Evolutionary conservation across 2,329 filamentous ascomycete genomes (phyloP).

Genomic region (Colletotrichum sp.): DNA sequence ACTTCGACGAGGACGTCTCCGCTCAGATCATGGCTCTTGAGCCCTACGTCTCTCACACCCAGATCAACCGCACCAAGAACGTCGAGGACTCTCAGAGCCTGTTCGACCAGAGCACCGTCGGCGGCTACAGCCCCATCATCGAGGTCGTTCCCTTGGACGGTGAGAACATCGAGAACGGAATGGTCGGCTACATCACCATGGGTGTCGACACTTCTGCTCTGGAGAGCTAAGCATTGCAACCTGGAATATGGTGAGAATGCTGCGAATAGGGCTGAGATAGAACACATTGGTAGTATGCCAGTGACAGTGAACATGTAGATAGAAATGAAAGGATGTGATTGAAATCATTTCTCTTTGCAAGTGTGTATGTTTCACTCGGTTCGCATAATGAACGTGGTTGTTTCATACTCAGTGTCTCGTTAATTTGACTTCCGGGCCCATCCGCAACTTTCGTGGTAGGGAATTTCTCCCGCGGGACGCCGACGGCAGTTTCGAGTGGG

Average conservation of each 20-base stretch:
- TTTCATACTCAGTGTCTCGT: not conserved
- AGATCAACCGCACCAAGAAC: conserved; percentile 10
- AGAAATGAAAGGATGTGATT: not conserved
- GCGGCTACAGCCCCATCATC: conserved; percentile 1
- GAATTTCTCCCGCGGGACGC: not conserved
- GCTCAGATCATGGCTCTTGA: conserved; percentile 47
- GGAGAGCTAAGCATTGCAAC: not conserved
- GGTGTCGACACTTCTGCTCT: not conserved
- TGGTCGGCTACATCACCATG: conserved; percentile 5
- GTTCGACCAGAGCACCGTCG: not conserved
- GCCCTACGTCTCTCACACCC: conserved; percentile 52
- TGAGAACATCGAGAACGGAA: not conserved
- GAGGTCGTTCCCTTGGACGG: not conserved
- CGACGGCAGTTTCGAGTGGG: not conserved
- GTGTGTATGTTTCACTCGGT: not conserved
- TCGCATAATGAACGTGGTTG: not conserved
- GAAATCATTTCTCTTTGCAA: not conserved
- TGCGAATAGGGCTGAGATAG: not conserved
- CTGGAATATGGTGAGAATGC: not conserved
- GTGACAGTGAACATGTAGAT: not conserved
- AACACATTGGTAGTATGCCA: not conserved
- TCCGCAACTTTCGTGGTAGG: not conserved
- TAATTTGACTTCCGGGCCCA: not conserved
- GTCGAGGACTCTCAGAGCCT: not conserved
- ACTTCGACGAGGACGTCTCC: not conserved